Base-by-base conservation (phyloP, 148 eudicot species). In the Rhododendron griersonianum region DNA sequence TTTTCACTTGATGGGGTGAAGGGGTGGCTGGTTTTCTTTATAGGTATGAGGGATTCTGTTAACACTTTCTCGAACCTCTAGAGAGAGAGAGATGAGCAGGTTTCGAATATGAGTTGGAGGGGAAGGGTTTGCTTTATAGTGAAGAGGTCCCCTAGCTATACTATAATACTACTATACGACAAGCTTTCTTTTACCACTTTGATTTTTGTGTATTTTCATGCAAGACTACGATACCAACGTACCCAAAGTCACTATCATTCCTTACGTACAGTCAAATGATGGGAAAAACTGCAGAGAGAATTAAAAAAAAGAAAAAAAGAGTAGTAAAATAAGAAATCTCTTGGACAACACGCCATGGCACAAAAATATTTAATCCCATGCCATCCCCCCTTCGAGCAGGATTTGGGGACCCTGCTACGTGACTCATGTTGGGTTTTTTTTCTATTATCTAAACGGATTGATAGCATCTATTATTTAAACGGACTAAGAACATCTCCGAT, bases 1-100 rank as follows among this genome's bases (percentile, higher is more conserved):
- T 86, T 88, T 84, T 19, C 21, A 59, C 81, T 89, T 65, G 86
- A 87, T 33, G 35, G 11, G 88, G 85, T 85, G 65, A 61, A 82
- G 61, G 61, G 88, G 74, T 18, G 87, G 87, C 88, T 88, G 90
- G 87, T 86, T 87, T 87, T 85, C 91, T 90, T 93, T 91, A 91
- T 93, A 91, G 92, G 88, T 87, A 33, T 71, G 88, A 89, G 87
- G 89, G 88, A 85, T 87, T 59, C 85, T 87, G 69, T 83, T 86
- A 83, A 82, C 87, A 67, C 90, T 93, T 92, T 91, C 91, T 87
- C 81, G 86, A 88, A 85, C 51, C 79, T 82, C 86, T 91, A 50
- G 77, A 47, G 50, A 47, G 50, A 47, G 65, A 28, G 51, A n/a
- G 41, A 9, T 50, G 77, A 85, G 75, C 2, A 44, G 78, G 80